phyloP scores from a whole-genome alignment of 169 alveolate genomes.

The Babesia ovis region DNA sequence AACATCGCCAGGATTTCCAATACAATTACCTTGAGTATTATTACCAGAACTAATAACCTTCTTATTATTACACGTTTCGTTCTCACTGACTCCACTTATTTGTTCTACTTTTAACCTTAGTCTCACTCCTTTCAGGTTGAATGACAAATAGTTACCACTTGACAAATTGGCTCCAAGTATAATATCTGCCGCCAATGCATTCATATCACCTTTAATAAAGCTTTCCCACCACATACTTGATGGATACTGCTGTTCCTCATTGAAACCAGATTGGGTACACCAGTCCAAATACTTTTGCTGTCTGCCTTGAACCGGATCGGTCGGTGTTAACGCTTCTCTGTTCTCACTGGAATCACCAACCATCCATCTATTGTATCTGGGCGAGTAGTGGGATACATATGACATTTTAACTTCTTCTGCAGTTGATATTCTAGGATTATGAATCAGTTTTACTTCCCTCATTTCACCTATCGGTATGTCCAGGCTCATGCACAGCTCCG shows the following conservation, averaged over 20 bases:
- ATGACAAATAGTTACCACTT: slow-evolving; percentile 23
- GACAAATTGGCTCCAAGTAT: slow-evolving; percentile 16
- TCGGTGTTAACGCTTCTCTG: too few species aligned
- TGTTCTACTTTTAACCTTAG: slow-evolving; percentile 17
- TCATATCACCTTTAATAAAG: slow-evolving; percentile 48
- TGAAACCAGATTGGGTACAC: too few species aligned
- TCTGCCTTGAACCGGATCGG: too few species aligned
- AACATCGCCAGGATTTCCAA: background rate
- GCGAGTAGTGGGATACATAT: too few species aligned
- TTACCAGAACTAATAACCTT: background rate
- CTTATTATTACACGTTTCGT: background rate
- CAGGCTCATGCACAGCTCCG: too few species aligned
- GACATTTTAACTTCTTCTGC: too few species aligned
- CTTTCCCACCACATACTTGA: slow-evolving; percentile 58
- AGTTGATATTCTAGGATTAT: too few species aligned
- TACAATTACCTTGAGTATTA: background rate
- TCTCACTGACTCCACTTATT: background rate
- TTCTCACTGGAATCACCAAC: too few species aligned
- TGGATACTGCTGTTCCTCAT: slow-evolving; percentile 28
- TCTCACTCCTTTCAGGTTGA: slow-evolving; percentile 42
- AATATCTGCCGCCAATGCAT: background rate
- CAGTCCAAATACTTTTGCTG: too few species aligned
- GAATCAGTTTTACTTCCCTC: too few species aligned
- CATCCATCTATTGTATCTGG: too few species aligned
- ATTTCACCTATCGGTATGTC: too few species aligned